Evolutionary conservation across 495 filamentous ascomycete genomes (phyloP), one percentile per base, ranked within the genome.

Genomic region (Hypoxylon subgilvum): DNA sequence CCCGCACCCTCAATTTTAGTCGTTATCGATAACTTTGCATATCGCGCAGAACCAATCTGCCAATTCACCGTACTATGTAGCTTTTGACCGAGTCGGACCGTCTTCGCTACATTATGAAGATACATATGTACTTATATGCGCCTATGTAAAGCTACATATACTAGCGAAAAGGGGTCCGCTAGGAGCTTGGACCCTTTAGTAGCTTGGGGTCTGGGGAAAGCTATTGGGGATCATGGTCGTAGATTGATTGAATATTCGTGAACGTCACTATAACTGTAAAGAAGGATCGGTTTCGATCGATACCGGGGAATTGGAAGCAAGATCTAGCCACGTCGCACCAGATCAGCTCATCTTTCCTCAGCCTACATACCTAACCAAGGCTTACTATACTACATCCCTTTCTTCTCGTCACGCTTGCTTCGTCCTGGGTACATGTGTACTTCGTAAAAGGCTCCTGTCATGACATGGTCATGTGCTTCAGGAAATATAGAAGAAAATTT

Each of bases 21-120:
- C 2, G 42, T 41, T 55, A 53, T 54, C 49, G 42, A 61, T 61
- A 54, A 39, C 30, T 44, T 56, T 40, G 45, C 58, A 56, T 47
- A 39, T 36, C 13, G 14, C 9, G 8, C 14, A 17, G 46, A 21
- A 21, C 51, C 51, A 56, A 62, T 62, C 52, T 52, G 22, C n/a
- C n/a, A n/a, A n/a, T n/a, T 31, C 10, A 9, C 9, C 3, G 6
- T 31, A 13, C 6, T 30, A 39, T n/a, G n/a, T 23, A 18, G 39
- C 9, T 30, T 39, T 17, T 27, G 34, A 54, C 61, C 61, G 61
- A 64, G 39, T 64, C 61, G 61, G 61, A 58, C 61, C 61, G 53
- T 64, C 60, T 63, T 34, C 51, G 50, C 31, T 57, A 31, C 10
- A n/a, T n/a, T n/a, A n/a, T n/a, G n/a, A n/a, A n/a, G n/a, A n/a